Conservation (phyloP, 169 alveolate genomes). For the Plasmodium billcollinsi region DNA sequence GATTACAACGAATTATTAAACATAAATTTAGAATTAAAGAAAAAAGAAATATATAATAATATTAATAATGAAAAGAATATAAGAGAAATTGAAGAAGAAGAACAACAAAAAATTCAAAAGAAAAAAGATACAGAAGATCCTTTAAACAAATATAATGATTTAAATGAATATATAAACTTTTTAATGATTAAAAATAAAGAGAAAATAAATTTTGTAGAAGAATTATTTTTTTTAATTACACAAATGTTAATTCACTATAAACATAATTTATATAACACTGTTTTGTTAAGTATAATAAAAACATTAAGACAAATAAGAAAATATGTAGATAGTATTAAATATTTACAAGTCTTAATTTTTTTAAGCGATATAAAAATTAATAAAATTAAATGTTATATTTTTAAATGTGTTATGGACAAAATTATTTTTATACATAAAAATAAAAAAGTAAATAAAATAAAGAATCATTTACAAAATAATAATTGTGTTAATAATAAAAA, state of each 20-base stretch:
- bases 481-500: no score
- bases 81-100: neutral
- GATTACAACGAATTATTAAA: constrained; percentile 2
- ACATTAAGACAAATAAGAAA: constrained; percentile 12
- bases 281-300: constrained; percentile 31
- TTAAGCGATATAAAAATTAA: constrained; percentile 33
- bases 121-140: constrained; percentile 19
- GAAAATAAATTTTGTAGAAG: constrained; percentile 48
- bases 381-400: constrained; percentile 7
- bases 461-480: no score
- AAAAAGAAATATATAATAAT: constrained; percentile 24
- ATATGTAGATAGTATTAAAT: constrained; percentile 4
- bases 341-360: constrained; percentile 24
- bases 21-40: constrained; percentile 15
- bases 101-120: neutral
- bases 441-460: neutral
- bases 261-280: constrained; percentile 11
- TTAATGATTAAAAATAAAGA: constrained; percentile 40
- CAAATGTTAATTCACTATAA: constrained; percentile 26
- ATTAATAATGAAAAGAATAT: constrained; percentile 1
- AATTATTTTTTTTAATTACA: constrained; percentile 22
- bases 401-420: constrained; percentile 27
- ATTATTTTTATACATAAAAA: constrained; percentile 5
- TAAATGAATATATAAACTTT: constrained; percentile 45
- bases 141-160: constrained; percentile 2